phyloP scores from a whole-genome alignment of 2,329 filamentous ascomycete species.

The Penicillium hesseltinei region DNA sequence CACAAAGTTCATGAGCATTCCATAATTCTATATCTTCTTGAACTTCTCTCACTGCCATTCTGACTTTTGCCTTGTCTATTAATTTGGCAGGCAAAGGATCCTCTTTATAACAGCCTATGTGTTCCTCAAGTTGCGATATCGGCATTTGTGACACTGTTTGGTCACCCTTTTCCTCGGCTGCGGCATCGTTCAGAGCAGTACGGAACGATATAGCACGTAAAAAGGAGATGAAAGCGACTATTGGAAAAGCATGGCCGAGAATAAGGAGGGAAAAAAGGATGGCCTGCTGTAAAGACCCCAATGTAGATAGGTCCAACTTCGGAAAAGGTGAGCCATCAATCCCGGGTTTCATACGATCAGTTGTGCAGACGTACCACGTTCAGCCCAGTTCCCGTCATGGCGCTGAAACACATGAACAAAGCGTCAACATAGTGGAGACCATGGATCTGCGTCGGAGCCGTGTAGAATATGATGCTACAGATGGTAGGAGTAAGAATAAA shows the following conservation, averaged over 20 bases:
- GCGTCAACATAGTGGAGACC: neutral
- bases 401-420: neutral
- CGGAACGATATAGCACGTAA: neutral
- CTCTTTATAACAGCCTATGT: neutral
- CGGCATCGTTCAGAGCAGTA: neutral
- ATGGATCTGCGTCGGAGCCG: neutral
- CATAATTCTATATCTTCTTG: neutral
- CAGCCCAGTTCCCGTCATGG: neutral
- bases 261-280: neutral
- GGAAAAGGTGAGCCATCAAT: neutral
- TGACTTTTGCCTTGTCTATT: neutral
- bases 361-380: neutral
- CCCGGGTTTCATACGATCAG: neutral
- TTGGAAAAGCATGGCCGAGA: neutral
- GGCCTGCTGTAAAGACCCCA: neutral
- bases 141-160: too few species aligned
- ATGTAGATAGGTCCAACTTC: neutral
- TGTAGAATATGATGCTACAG: neutral
- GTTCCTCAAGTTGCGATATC: too few species aligned
- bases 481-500: neutral
- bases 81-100: neutral
- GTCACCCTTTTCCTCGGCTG: neutral
- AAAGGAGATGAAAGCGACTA: neutral
- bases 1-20: neutral
- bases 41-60: neutral